Evolutionary conservation across 225 moss, liverwort and hornwort genomes (phyloP).

Genomic region (Pseudoscleropodium purum): DNA sequence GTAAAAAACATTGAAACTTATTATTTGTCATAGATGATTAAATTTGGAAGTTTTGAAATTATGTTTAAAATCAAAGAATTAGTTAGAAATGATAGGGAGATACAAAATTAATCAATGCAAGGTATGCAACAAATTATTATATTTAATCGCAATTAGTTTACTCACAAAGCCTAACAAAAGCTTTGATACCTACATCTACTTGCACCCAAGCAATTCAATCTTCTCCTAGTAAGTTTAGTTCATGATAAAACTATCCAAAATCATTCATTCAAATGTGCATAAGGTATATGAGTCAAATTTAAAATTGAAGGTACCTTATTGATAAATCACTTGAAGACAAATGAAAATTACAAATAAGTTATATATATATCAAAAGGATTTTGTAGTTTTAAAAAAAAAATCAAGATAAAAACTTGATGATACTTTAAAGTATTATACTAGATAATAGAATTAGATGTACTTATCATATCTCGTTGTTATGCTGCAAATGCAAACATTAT

Average conservation of each 20-base stretch:
- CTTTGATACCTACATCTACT: background rate
- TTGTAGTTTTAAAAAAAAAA: too few relatives aligned
- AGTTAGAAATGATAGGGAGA: background rate
- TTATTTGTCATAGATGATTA: background rate
- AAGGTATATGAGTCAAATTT: background rate
- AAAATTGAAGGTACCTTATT: background rate
- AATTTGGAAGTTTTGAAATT: background rate
- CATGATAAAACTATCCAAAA: background rate
- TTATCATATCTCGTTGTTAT: too few relatives aligned
- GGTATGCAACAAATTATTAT: too few relatives aligned
- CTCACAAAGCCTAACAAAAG: rapidly evolving
- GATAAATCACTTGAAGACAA: background rate
- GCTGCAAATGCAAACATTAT: too few relatives aligned
- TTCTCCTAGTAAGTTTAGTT: background rate
- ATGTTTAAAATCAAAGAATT: background rate
- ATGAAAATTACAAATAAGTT: background rate
- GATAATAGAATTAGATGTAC: background rate
- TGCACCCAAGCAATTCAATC: background rate
- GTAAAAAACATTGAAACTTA: background rate
- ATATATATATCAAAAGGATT: too few relatives aligned
- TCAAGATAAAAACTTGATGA: background rate
- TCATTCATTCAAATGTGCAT: background rate
- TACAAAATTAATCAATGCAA: too few relatives aligned
- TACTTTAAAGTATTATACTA: background rate
- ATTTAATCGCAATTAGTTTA: too few relatives aligned